phyloP scores from a whole-genome alignment of 192 early-diverging fungal genomes.

The Rhizoclosmatium sp. region DNA sequence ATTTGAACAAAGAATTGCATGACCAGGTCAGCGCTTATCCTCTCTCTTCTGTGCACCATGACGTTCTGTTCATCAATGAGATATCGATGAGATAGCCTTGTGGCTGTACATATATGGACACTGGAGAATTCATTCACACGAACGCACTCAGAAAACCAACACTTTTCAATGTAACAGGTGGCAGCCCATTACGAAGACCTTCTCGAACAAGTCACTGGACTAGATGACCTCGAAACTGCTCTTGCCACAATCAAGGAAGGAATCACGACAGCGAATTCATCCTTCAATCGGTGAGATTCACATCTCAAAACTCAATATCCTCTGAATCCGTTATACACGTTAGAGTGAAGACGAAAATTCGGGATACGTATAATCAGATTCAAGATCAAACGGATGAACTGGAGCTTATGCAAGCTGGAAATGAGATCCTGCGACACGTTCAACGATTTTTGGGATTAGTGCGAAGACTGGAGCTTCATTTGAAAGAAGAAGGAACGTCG shows the following conservation, averaged over 20 bases:
- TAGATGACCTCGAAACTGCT: slow-evolving; percentile 64
- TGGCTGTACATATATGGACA: too few relatives aligned
- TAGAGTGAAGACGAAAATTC: slow-evolving; percentile 67
- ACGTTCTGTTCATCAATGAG: too few relatives aligned
- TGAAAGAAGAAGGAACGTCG: background rate
- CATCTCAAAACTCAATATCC: background rate
- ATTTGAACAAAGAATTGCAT: slow-evolving; percentile 76
- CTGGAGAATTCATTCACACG: too few relatives aligned
- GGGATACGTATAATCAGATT: slow-evolving; percentile 67
- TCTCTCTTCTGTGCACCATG: too few relatives aligned
- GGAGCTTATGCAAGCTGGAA: slow-evolving; percentile 66
- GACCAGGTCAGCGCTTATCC: slow-evolving; percentile 61
- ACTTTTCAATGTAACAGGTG: slow-evolving; percentile 54
- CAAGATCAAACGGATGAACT: slow-evolving; percentile 68
- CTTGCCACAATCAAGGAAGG: slow-evolving; percentile 62
- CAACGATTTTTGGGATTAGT: slow-evolving; percentile 68
- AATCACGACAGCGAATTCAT: slow-evolving; percentile 61
- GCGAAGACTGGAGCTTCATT: slow-evolving; percentile 63
- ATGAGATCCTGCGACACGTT: slow-evolving; percentile 67
- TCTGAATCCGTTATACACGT: background rate
- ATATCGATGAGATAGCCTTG: too few relatives aligned
- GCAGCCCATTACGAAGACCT: slow-evolving; percentile 72
- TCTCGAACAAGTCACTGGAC: slow-evolving; percentile 70
- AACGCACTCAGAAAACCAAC: too few relatives aligned
- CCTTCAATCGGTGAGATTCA: slow-evolving; percentile 59